phyloP scores from a whole-genome alignment of 129 eudicot species.

The Solidago caesia region DNA sequence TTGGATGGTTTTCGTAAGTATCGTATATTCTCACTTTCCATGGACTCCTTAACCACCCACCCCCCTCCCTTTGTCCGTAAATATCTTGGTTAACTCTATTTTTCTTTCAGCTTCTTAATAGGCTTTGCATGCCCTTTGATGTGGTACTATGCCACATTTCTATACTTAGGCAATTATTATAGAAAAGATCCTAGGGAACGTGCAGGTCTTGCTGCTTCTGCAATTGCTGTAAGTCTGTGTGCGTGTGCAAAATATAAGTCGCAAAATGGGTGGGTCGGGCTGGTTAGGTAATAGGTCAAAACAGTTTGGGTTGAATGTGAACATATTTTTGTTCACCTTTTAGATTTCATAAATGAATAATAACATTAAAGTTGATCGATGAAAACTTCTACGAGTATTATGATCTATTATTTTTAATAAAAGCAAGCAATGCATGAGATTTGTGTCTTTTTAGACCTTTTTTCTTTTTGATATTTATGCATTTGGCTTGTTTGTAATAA shows the following conservation, averaged over 20 bases:
- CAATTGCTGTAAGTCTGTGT: conserved; percentile 63
- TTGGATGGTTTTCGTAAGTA: conserved; percentile 98
- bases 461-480: no score
- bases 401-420: background rate
- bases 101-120: conserved; percentile 53
- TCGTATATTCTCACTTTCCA: conserved; percentile 3
- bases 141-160: conserved; percentile 91
- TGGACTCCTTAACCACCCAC: background rate
- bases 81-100: background rate
- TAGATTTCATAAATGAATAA: background rate
- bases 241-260: background rate
- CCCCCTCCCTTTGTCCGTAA: background rate
- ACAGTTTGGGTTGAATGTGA: background rate
- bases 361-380: background rate
- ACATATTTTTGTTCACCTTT: background rate
- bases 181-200: conserved; percentile 98
- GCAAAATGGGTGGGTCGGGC: background rate
- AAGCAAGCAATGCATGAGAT: no score
- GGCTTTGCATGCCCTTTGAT: conserved; percentile 73
- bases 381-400: background rate
- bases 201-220: conserved; percentile 99
- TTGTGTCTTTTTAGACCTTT: no score
- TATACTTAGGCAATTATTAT: conserved; percentile 85
- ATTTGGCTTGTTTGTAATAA: background rate
- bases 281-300: conserved; percentile 1